Conservation (phyloP, 2,329 filamentous ascomycete species). For the Juglanconis oblonga region DNA sequence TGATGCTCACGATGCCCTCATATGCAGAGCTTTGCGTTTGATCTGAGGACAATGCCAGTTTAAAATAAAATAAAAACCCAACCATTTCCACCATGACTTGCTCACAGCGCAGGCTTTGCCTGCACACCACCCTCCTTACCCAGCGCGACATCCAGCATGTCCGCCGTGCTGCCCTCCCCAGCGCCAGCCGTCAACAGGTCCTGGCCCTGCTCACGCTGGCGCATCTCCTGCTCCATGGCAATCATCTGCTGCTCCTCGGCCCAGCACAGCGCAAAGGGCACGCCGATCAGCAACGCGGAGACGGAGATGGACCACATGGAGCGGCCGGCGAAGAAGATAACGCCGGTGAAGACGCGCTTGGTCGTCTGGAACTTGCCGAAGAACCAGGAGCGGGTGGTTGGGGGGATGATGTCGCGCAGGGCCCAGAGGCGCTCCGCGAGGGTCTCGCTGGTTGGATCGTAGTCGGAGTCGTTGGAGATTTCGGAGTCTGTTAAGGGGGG, state of each 20-base stretch:
- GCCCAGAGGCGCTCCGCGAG: slow-evolving; percentile 69
- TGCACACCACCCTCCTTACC: slow-evolving; percentile 43
- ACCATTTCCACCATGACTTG: neutral
- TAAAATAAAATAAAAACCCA: neutral
- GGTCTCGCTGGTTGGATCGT: slow-evolving; percentile 56
- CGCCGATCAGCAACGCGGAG: slow-evolving; percentile 82
- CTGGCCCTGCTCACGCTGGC: slow-evolving; percentile 87
- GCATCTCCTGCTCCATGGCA: slow-evolving; percentile 97
- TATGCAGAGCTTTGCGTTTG: neutral
- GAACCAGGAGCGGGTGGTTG: slow-evolving; percentile 67
- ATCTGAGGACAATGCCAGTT: neutral
- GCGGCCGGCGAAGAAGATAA: slow-evolving; percentile 74
- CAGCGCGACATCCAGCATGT: slow-evolving; percentile 49
- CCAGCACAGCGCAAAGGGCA: slow-evolving; percentile 90
- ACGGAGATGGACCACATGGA: slow-evolving; percentile 89
- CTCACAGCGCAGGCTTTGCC: slow-evolving; percentile 50
- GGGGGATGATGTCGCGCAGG: slow-evolving; percentile 73
- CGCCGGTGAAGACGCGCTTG: slow-evolving; percentile 55
- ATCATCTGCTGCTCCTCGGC: slow-evolving; percentile 95
- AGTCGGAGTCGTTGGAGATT: slow-evolving; percentile 77
- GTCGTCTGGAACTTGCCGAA: slow-evolving; percentile 56
- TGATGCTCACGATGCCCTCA: neutral
- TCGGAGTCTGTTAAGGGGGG: slow-evolving; percentile 61
- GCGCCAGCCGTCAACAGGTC: slow-evolving; percentile 59
- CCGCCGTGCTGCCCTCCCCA: slow-evolving; percentile 40